Conservation (phyloP, 306 rosid genomes). For the Calophaca sinica region DNA sequence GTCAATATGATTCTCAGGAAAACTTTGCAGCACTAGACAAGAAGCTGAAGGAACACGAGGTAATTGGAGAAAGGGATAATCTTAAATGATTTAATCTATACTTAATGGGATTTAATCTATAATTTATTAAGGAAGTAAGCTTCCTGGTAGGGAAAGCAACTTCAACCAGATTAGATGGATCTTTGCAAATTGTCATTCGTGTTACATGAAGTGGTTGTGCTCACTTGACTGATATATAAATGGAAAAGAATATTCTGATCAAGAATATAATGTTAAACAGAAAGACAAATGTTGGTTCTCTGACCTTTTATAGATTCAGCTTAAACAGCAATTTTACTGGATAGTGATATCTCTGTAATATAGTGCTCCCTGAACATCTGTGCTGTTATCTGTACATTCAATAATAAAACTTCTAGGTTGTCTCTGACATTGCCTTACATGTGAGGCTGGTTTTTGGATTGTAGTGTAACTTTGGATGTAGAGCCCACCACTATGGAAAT, state of each 20-base stretch:
- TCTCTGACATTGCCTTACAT: too few species aligned
- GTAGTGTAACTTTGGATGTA: neutral
- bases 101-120: neutral
- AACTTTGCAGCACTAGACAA: constrained; percentile 76
- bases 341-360: constrained; percentile 5
- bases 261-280: too few species aligned
- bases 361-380: neutral
- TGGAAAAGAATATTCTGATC: too few species aligned
- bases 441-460: too few species aligned
- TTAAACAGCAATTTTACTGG: neutral
- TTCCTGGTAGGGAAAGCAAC: neutral
- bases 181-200: too few species aligned
- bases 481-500: neutral
- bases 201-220: too few species aligned
- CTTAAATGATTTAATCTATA: constrained; percentile 10
- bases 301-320: neutral
- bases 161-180: too few species aligned
- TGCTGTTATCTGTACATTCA: constrained; percentile 13
- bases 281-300: neutral
- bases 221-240: too few species aligned
- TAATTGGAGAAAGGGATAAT: constrained; percentile 45
- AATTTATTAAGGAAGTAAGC: constrained; percentile 11
- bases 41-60: constrained; percentile 90
- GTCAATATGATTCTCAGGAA: constrained; percentile 88
- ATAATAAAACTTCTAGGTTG: neutral